Base-by-base conservation (phyloP, 495 filamentous ascomycete species). In the Podospora sp. region DNA sequence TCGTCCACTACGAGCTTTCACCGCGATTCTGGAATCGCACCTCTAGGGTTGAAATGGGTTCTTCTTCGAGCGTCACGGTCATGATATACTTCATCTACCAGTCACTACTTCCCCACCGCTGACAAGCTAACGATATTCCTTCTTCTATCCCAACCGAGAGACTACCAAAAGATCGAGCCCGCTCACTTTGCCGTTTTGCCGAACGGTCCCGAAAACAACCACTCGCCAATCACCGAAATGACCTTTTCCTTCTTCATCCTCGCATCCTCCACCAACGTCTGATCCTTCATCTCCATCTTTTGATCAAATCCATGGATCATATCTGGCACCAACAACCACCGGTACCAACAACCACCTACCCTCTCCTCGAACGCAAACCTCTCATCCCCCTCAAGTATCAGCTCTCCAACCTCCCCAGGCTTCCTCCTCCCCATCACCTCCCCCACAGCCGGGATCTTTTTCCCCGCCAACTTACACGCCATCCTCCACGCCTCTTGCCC, bases 321-420 rank as follows among this genome's bases (percentile, higher is more conserved):
- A 64, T 82, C 78, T 3, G 80, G 78, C 24, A 81, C 71, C 20
- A 82, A 57, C 62, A 82, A 46, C 80, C 80, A 81, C 25, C 67
- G 62, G 8, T 78, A 75, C 35, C 69, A 70, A 33, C 59, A 51
- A 35, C 68, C 71, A 2, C 72, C 74, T 12, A 36, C 69, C n/a
- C 36, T 57, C 24, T 72, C 67, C 62, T 80, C 75, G 60, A 73
- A 77, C 22, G 71, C 69, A 61, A 77, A 81, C 60, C 75, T 58
- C 68, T 81, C 77, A 60, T 82, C 74, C 0, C 62, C 74, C 55
- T 68, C 69, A 7, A 70, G 59, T 3, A 76, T 65, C 35, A 77
- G 58, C 67, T 72, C 69, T 6, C 73, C 72, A 25, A 68, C 70
- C 0, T 12, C 71, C 0, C 2, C 18, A 0, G 53, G 21, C 26